A percentile compares a stretch with the other conserved stretches of the same genome.
Conservation (phyloP, 345 rosid genomes). For the Pugionium cornutum region DNA sequence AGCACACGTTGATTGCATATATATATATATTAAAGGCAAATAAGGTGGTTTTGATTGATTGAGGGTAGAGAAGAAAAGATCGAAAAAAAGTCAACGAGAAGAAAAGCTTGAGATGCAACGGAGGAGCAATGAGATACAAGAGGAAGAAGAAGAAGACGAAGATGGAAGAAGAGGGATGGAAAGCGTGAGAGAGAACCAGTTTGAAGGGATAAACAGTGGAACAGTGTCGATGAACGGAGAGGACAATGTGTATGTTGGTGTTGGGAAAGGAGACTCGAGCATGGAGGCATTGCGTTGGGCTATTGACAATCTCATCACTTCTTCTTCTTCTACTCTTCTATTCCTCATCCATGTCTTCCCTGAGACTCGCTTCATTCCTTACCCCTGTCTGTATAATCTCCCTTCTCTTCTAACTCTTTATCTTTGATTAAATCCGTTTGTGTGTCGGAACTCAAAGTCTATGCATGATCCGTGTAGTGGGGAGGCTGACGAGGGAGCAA, state of each 20-base stretch:
- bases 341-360: slow-evolving; percentile 70
- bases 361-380: slow-evolving; percentile 59
- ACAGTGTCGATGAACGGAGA: slow-evolving; percentile 50
- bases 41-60: slow-evolving; percentile 5
- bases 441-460: slow-evolving; percentile 24
- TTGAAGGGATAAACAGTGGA: slow-evolving; percentile 50
- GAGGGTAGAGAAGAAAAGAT: slow-evolving; percentile 10
- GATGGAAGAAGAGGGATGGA: slow-evolving; percentile 34
- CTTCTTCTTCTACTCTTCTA: slow-evolving; percentile 41
- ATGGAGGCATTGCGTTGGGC: slow-evolving; percentile 82
- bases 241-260: slow-evolving; percentile 67
- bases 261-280: slow-evolving; percentile 79
- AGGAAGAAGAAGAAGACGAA: slow-evolving; percentile 34
- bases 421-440: background rate
- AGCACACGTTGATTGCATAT: slow-evolving; percentile 13
- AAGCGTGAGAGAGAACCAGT: slow-evolving; percentile 31
- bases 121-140: slow-evolving; percentile 41
- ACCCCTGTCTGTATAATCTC: slow-evolving; percentile 52
- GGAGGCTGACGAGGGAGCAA: slow-evolving; percentile 58
- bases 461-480: slow-evolving; percentile 48
- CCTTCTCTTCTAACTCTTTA: background rate
- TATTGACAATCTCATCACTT: slow-evolving; percentile 44
- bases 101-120: slow-evolving; percentile 27
- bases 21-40: slow-evolving; percentile 14
- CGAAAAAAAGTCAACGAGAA: slow-evolving; percentile 35